A percentile compares a stretch with the other conserved stretches of the same genome.
Evolutionary conservation across 2,329 filamentous ascomycete genomes (phyloP).

Genomic region (Botrytis paeoniae): DNA sequence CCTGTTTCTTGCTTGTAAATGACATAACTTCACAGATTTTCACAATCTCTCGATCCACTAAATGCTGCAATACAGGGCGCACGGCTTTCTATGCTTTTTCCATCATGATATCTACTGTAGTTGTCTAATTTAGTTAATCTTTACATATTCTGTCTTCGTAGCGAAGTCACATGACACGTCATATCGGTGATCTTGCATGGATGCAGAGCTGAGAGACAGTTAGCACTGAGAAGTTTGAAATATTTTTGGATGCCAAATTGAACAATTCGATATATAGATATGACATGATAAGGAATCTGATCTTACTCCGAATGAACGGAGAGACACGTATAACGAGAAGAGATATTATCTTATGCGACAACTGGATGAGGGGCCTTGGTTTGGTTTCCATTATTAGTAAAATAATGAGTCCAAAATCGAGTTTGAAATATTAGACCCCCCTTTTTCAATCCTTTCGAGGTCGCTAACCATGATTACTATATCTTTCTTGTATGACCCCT

Average conservation of each 20-base stretch:
- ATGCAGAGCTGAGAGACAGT: not conserved
- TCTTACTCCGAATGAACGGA: not conserved
- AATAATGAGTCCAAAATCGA: not conserved
- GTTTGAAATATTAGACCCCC: not conserved
- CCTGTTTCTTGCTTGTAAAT: slow-evolving; percentile 1
- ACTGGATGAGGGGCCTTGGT: not conserved
- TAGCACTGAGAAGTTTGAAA: not conserved
- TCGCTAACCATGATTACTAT: not conserved
- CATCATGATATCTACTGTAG: not conserved
- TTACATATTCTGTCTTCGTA: not conserved
- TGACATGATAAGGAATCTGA: not conserved
- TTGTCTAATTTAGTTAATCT: not conserved
- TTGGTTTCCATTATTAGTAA: not conserved
- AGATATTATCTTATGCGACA: not conserved
- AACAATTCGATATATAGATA: not conserved
- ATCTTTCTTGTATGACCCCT: not conserved
- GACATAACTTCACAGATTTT: not conserved
- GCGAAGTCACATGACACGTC: not conserved
- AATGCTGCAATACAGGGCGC: not conserved
- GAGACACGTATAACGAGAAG: not conserved
- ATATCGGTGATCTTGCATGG: not conserved
- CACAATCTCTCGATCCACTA: not conserved
- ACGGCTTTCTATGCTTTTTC: not conserved
- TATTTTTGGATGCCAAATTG: not conserved
- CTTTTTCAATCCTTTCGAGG: not conserved